Percentiles rank a stretch among this genome's conserved stretches.
Conservation (phyloP, 2,329 filamentous ascomycete species). For the Gliomastix tumulicola region DNA sequence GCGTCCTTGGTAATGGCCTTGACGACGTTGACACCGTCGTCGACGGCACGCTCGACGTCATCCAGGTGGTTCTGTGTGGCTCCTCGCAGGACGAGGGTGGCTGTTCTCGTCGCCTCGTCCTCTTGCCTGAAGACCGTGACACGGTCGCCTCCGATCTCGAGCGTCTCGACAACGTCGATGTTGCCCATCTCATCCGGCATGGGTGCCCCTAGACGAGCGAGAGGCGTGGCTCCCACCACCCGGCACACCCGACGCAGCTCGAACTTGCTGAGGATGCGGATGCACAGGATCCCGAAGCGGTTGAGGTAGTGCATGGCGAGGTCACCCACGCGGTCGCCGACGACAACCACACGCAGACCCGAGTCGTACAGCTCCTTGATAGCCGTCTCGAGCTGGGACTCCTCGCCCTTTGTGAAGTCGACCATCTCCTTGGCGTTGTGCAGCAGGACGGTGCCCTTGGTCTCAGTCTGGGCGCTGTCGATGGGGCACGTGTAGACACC, state of each 20-base stretch:
- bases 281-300: conserved; percentile 89
- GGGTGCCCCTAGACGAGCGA: conserved; percentile 88
- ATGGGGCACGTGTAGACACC: conserved; percentile 95
- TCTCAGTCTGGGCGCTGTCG: conserved; percentile 94
- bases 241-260: conserved; percentile 92
- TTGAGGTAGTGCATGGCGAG: conserved; percentile 97
- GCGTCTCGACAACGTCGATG: conserved; percentile 91
- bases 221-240: conserved; percentile 92
- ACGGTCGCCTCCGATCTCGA: conserved; percentile 95
- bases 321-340: conserved; percentile 90
- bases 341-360: conserved; percentile 84
- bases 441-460: conserved; percentile 93
- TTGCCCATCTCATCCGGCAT: conserved; percentile 99
- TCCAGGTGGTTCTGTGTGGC: conserved; percentile 98
- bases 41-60: conserved; percentile 92
- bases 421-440: conserved; percentile 99
- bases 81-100: conserved; percentile 88
- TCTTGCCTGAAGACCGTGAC: conserved; percentile 99
- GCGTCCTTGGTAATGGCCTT: conserved; percentile 96
- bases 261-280: conserved; percentile 97
- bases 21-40: conserved; percentile 96
- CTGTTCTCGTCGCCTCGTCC: conserved; percentile 82
- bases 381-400: conserved; percentile 78
- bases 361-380: conserved; percentile 97
- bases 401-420: conserved; percentile 96